These are phyloP conservation scores for Trichosporon inkin DNA, from an alignment of 1,284 basidiomycete genomes.

Conservation along the genomic window DNA sequence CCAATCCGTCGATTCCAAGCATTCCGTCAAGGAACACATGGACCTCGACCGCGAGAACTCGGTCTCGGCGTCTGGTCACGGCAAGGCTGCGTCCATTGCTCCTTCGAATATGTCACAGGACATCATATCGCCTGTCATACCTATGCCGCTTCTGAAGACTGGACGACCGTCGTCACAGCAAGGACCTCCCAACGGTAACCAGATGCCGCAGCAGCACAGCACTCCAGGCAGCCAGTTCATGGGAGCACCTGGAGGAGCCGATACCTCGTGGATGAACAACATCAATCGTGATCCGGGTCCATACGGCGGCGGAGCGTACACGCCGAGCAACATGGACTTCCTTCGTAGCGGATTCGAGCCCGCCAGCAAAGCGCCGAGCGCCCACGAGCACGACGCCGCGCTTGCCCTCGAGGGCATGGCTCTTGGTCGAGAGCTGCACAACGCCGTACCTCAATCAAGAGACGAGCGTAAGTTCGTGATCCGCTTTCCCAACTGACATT, in stretches of 20 bases:
- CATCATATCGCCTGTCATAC: slow-evolving; percentile 11
- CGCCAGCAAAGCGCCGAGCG: slow-evolving; percentile 20
- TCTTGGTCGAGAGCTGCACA: slow-evolving; percentile 19
- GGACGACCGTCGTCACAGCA: neutral
- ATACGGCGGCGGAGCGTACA: neutral
- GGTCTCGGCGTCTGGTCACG: neutral
- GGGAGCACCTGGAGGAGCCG: neutral
- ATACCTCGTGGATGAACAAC: neutral
- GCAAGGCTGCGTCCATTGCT: slow-evolving; percentile 1
- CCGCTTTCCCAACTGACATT: neutral
- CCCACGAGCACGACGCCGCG: slow-evolving; percentile 24
- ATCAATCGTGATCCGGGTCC: neutral
- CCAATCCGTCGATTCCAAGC: neutral
- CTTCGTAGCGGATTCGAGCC: slow-evolving; percentile 13
- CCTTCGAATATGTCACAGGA: neutral
- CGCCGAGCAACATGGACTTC: slow-evolving; percentile 1
- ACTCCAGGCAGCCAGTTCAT: neutral
- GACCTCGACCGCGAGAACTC: slow-evolving; percentile 1
- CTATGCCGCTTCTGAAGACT: neutral
- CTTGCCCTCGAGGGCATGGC: slow-evolving; percentile 27
- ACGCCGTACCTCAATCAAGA: neutral
- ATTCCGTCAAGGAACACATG: slow-evolving; percentile 11
- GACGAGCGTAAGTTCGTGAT: neutral
- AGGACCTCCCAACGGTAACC: neutral
- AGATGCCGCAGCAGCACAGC: neutral